Evolutionary conservation across 2,329 filamentous ascomycete species (phyloP).

Genomic region (Passalora sequoiae): DNA sequence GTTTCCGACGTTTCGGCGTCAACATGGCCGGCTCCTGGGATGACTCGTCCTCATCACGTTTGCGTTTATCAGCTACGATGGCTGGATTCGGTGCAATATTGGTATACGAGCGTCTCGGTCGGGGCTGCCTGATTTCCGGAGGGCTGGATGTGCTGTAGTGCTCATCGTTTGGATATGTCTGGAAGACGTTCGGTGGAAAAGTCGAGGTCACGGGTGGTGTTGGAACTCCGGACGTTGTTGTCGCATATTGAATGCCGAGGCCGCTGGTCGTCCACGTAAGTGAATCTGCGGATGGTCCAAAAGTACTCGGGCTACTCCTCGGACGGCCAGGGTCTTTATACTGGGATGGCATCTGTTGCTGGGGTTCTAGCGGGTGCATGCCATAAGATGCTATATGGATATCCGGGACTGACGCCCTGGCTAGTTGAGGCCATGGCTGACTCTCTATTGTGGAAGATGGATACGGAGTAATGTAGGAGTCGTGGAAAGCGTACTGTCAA

Average conservation of each 20-base stretch:
- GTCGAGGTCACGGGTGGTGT: slow-evolving; percentile 31
- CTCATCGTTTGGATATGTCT: slow-evolving; percentile 25
- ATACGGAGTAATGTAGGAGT: slow-evolving; percentile 33
- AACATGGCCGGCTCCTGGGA: background rate
- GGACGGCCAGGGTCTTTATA: slow-evolving; percentile 34
- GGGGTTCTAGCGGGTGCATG: slow-evolving; percentile 17
- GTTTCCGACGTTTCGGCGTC: slow-evolving; percentile 38
- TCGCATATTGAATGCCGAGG: slow-evolving; percentile 39
- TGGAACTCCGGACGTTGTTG: slow-evolving; percentile 23
- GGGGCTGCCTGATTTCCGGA: slow-evolving; percentile 32
- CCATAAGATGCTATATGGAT: slow-evolving; percentile 18
- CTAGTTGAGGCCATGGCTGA: slow-evolving; percentile 29
- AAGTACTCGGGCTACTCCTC: slow-evolving; percentile 42
- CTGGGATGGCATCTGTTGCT: slow-evolving; percentile 13
- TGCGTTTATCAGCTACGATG: slow-evolving; percentile 35
- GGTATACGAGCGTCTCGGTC: slow-evolving; percentile 40
- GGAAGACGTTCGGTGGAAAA: slow-evolving; percentile 33
- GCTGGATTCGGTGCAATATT: slow-evolving; percentile 43
- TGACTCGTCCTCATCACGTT: slow-evolving; percentile 36
- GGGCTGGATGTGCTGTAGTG: slow-evolving; percentile 29
- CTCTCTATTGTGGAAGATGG: slow-evolving; percentile 32
- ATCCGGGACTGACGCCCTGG: slow-evolving; percentile 25
- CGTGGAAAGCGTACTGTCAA: slow-evolving; percentile 28
- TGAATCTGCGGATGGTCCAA: slow-evolving; percentile 37
- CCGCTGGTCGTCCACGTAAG: slow-evolving; percentile 38